These are phyloP conservation scores for Euphrasia arctica DNA, from an alignment of 305 asterid genomes.

Conservation along the genomic window DNA sequence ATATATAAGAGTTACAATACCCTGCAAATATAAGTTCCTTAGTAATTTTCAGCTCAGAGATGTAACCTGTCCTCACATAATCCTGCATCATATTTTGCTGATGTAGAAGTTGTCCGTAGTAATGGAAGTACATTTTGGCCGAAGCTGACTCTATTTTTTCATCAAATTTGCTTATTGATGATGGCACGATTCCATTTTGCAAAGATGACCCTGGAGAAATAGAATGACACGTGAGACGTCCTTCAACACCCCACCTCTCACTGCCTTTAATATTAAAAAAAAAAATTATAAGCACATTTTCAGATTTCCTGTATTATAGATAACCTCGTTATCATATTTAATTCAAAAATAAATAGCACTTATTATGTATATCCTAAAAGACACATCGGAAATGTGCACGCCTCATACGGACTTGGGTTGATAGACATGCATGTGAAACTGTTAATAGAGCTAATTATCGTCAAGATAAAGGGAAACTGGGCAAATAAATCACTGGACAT, in stretches of 20 bases:
- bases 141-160: slow-evolving; percentile 94
- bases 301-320: background rate
- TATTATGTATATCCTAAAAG: slow-evolving; percentile 4
- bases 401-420: background rate
- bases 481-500: slow-evolving; percentile 4
- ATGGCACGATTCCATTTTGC: slow-evolving; percentile 54
- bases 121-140: slow-evolving; percentile 97
- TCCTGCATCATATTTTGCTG: slow-evolving; percentile 99
- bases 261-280: slow-evolving; percentile 6
- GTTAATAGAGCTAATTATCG: background rate
- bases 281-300: slow-evolving; percentile 2
- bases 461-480: slow-evolving; percentile 11
- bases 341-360: slow-evolving; percentile 6
- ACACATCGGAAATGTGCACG: slow-evolving; percentile 12
- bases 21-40: too few species aligned
- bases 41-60: slow-evolving; percentile 27
- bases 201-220: slow-evolving; percentile 51
- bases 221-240: slow-evolving; percentile 19
- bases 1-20: too few species aligned
- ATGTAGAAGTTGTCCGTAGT: slow-evolving; percentile 94
- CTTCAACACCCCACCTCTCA: background rate
- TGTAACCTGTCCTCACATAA: slow-evolving; percentile 96
- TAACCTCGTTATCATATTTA: background rate
- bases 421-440: background rate
- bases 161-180: slow-evolving; percentile 78